Conservation (phyloP, 2,329 filamentous ascomycete genomes). For the Curvularia hawaiiensis region DNA sequence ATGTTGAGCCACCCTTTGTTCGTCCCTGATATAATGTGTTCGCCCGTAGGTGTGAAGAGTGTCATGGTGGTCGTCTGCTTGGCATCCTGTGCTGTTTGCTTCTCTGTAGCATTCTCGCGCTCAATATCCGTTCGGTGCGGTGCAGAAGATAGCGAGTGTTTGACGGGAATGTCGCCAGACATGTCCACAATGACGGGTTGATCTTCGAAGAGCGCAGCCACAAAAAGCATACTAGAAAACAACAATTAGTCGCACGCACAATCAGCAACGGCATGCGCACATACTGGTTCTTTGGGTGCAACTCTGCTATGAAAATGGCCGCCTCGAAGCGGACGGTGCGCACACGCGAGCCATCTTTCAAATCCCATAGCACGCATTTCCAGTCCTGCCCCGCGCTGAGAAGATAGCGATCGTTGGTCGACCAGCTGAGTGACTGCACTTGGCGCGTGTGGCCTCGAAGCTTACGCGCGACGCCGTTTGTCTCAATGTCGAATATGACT, state of each 20-base stretch:
- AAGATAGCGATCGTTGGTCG: conserved; percentile 85
- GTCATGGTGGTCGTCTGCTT: conserved; percentile 95
- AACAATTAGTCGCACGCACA: conserved; percentile 11
- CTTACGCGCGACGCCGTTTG: conserved; percentile 94
- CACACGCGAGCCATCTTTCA: conserved; percentile 72
- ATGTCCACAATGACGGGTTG: conserved; percentile 88
- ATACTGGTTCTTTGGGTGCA: conserved; percentile 89
- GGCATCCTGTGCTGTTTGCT: conserved; percentile 87
- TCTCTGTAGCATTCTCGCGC: conserved; percentile 75
- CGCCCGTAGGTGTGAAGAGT: conserved; percentile 82
- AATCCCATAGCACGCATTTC: conserved; percentile 95
- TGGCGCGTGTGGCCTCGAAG: conserved; percentile 90
- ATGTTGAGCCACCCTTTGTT: conserved; percentile 97
- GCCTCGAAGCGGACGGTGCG: conserved; percentile 90
- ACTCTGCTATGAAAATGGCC: conserved; percentile 92
- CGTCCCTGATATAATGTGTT: conserved; percentile 90
- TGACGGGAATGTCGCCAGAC: conserved; percentile 69
- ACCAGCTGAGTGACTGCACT: conserved; percentile 96
- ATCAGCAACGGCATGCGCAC: conserved; percentile 29
- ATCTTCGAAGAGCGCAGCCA: conserved; percentile 92
- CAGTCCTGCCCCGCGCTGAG: conserved; percentile 94
- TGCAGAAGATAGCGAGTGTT: conserved; percentile 78
- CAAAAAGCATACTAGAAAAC: conserved; percentile 76
- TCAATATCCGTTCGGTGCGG: conserved; percentile 76
- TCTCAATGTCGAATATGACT: conserved; percentile 96